A percentile compares a stretch with the other conserved stretches of the same genome.
Conservation (phyloP, 768 basidiomycete genomes). For the Naganishia vaughanmartiniae region DNA sequence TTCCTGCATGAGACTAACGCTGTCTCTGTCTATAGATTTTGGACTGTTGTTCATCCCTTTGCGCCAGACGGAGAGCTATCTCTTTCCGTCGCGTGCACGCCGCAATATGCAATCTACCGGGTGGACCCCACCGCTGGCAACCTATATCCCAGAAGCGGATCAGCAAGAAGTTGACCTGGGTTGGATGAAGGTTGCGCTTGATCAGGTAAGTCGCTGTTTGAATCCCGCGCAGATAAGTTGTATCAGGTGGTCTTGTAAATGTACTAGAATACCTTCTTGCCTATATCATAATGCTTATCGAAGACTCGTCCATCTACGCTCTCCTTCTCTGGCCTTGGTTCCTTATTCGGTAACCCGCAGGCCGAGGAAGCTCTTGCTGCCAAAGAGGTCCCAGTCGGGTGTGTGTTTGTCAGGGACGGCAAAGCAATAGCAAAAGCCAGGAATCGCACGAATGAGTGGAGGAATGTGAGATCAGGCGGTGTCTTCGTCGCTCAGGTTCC, state of each 20-base stretch:
- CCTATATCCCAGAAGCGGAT: slow-evolving; percentile 50
- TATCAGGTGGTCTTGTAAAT: slow-evolving; percentile 16
- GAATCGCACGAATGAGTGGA: slow-evolving; percentile 89
- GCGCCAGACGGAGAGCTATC: too few relatives aligned
- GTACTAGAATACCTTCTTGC: slow-evolving; percentile 25
- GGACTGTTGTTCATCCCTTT: neutral
- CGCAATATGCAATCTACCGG: slow-evolving; percentile 1
- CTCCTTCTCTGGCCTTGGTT: too few relatives aligned
- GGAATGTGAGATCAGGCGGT: slow-evolving; percentile 63
- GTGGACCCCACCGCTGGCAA: slow-evolving; percentile 14
- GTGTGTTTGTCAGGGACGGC: slow-evolving; percentile 82
- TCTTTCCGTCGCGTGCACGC: neutral
- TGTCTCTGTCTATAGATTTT: neutral
- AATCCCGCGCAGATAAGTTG: neutral
- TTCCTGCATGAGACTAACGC: neutral
- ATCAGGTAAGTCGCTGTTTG: slow-evolving; percentile 60
- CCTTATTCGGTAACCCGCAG: slow-evolving; percentile 31
- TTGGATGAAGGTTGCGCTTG: slow-evolving; percentile 82
- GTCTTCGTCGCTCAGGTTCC: slow-evolving; percentile 1
- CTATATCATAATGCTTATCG: slow-evolving; percentile 3
- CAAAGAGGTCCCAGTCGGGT: slow-evolving; percentile 92
- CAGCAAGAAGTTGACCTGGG: slow-evolving; percentile 53
- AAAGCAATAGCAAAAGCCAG: slow-evolving; percentile 76
- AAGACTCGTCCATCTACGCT: neutral
- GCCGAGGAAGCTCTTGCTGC: slow-evolving; percentile 72